phyloP scores from a whole-genome alignment of 2,329 filamentous ascomycete genomes.

The Biscogniauxia marginata region DNA sequence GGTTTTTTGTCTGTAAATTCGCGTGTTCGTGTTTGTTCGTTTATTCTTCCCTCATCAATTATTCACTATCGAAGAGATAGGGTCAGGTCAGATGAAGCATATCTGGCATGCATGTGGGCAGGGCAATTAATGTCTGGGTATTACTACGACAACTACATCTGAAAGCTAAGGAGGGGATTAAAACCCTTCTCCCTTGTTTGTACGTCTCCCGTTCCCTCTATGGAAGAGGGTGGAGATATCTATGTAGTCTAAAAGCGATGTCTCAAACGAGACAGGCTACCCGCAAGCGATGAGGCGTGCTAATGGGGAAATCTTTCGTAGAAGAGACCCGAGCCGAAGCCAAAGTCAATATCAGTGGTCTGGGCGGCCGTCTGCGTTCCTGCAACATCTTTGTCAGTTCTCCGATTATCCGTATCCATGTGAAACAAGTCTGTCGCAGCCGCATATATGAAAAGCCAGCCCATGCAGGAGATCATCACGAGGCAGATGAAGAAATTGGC shows the following conservation, averaged over 20 bases:
- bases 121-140: background rate
- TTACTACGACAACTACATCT: background rate
- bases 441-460: background rate
- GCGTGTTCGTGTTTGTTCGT: background rate
- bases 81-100: background rate
- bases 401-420: background rate
- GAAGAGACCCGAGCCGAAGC: background rate
- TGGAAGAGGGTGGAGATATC: background rate
- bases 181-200: background rate
- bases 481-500: background rate
- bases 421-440: background rate
- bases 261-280: background rate
- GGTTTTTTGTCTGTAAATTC: background rate
- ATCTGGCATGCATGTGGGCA: background rate
- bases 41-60: background rate
- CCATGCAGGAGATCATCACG: background rate
- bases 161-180: background rate
- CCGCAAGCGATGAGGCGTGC: background rate
- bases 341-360: background rate
- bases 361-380: background rate
- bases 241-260: background rate
- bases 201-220: background rate
- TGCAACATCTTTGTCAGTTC: background rate
- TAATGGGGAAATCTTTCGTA: background rate
- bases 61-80: background rate